Base-by-base conservation (phyloP, 2,329 filamentous ascomycete species). In the Chaetomiaceae sp. region DNA sequence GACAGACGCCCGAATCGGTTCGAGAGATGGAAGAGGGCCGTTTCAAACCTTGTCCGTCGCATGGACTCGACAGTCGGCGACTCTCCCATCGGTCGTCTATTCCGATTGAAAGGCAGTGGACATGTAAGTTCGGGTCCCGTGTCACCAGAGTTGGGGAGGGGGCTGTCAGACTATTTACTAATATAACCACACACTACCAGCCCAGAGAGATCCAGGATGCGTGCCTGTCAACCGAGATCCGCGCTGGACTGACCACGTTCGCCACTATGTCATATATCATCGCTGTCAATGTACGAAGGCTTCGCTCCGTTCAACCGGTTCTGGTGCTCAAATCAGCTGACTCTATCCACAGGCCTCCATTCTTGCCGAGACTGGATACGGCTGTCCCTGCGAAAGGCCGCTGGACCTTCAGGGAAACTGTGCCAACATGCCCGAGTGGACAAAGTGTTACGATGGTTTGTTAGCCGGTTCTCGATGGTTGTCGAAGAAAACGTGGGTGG, bases 201-300 rank as follows among this genome's bases (percentile, higher is more conserved):
- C 79, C 79, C 27, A 76, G 82, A 43, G 82, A 86, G 62, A 81
- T 89, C 43, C 77, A 78, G 53, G 81, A 81, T 33, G 78, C 86
- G 31, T 83, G 77, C 53, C 90, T 92, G 66, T 82, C 88, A 56
- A 86, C 82, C 19, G 89, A 93, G 67, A 71, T 93, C 51, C 83
- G 88, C 23, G 89, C 88, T 25, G 89, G 88, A 1, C 66, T 92
- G 48, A 89, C 89, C 2, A 93, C 88, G 2, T 87, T 87, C 64
- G 83, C 85, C 48, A 86, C 85, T 3, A 89, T 90, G 87, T 85
- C 87, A 13, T 92, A 91, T 68, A 92, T 93, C 60, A 90, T 93
- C 63, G 85, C 85, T 8, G 83, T 85, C 56, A 84, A 85, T 60
- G 80, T 81, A 57, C 61, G 74, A 61, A 4, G 5, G 13, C 3